These are phyloP conservation scores for Macadamia integrifolia DNA, from an alignment of 164 flowering plant genomes.

Conservation along the genomic window DNA sequence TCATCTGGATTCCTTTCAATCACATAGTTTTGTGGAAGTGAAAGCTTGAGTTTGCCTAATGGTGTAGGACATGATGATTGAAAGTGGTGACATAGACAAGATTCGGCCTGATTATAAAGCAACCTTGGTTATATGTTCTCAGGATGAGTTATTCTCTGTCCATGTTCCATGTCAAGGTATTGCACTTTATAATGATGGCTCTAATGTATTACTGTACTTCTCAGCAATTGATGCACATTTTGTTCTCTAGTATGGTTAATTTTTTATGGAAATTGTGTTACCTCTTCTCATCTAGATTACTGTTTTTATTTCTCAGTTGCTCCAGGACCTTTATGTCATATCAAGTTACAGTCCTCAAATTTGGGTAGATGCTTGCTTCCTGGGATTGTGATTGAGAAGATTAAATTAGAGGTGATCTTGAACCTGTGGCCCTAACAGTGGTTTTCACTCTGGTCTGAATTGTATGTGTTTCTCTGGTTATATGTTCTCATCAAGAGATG, in stretches of 20 bases:
- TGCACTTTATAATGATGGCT: not conserved
- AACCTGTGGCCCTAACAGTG: not conserved
- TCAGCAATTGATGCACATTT: not conserved
- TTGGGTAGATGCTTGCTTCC: conserved; percentile 36
- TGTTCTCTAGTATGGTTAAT: not conserved
- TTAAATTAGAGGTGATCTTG: conserved; percentile 48
- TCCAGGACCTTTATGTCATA: conserved; percentile 44
- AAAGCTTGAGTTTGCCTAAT: not conserved
- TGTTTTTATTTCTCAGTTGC: conserved; percentile 31
- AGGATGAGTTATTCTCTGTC: conserved; percentile 27
- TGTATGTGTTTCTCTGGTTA: no score
- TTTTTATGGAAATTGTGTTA: not conserved
- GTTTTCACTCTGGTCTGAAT: not conserved
- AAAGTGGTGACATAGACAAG: conserved; percentile 36
- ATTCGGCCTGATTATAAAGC: conserved; percentile 54
- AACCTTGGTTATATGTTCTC: conserved; percentile 32
- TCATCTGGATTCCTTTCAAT: not conserved
- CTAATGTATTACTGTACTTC: not conserved
- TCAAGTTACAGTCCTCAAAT: conserved; percentile 14
- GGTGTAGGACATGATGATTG: conserved; percentile 39
- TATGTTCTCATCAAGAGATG: no score
- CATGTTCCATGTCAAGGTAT: conserved; percentile 53
- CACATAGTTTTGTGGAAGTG: not conserved
- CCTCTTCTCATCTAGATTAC: not conserved
- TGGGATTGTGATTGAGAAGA: conserved; percentile 33